phyloP scores from a whole-genome alignment of 2,329 filamentous ascomycete genomes.

The Colletotrichum orchidophilum region DNA sequence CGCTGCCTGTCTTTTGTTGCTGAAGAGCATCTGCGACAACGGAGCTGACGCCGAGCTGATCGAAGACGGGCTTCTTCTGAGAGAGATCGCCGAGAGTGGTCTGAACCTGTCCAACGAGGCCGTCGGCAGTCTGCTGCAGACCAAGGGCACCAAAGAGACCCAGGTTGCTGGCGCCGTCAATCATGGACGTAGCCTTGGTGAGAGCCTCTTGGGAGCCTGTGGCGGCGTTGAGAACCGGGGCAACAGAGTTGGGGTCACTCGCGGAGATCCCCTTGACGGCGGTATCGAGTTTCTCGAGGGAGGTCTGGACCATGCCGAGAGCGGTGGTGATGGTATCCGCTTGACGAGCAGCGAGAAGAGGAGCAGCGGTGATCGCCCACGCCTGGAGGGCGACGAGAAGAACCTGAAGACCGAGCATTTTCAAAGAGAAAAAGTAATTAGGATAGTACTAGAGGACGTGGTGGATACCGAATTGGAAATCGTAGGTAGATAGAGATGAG shows the following conservation, averaged over 20 bases:
- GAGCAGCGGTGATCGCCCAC: slow-evolving; percentile 27
- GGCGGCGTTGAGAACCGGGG: slow-evolving; percentile 18
- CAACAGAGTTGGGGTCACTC: slow-evolving; percentile 10
- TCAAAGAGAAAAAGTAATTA: not conserved
- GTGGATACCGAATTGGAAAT: not conserved
- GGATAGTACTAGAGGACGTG: not conserved
- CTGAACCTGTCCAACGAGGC: slow-evolving; percentile 5
- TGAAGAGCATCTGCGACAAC: slow-evolving; percentile 13
- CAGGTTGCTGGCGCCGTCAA: slow-evolving; percentile 8
- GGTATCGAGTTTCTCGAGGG: slow-evolving; percentile 22
- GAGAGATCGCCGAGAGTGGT: slow-evolving; percentile 27
- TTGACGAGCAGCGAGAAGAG: slow-evolving; percentile 8
- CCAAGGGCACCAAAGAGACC: slow-evolving; percentile 24
- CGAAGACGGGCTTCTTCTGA: slow-evolving; percentile 28
- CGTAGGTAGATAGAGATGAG: not conserved
- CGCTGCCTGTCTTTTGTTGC: slow-evolving; percentile 20
- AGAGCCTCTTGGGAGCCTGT: slow-evolving; percentile 9
- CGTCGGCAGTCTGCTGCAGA: slow-evolving; percentile 24
- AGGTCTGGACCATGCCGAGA: slow-evolving; percentile 13
- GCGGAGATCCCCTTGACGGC: slow-evolving; percentile 17
- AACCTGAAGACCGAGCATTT: slow-evolving; percentile 18
- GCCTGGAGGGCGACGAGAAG: slow-evolving; percentile 23
- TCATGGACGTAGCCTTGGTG: slow-evolving; percentile 1
- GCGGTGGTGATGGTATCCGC: slow-evolving; percentile 18
- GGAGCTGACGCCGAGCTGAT: slow-evolving; percentile 23